These are phyloP conservation scores for Globisporangium cederbergense DNA, from an alignment of 352 stramenopile species.

Conservation along the genomic window DNA sequence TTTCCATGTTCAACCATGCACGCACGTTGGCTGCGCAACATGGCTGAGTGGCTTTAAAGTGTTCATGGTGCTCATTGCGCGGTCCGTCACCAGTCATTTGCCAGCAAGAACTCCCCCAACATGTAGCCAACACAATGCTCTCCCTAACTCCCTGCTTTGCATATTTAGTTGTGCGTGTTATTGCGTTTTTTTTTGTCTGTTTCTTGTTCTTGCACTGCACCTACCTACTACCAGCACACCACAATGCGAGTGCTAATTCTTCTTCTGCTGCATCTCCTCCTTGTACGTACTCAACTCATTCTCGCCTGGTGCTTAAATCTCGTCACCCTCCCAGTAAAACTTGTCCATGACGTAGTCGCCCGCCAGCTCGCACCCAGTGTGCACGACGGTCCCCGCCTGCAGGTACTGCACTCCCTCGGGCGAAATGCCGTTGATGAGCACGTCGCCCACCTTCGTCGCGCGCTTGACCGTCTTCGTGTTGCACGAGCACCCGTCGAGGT, in stretches of 20 bases:
- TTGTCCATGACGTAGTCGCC: constrained; percentile 80
- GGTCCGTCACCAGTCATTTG: no score
- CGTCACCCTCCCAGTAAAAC: constrained; percentile 62
- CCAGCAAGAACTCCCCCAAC: no score
- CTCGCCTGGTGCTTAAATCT: constrained; percentile 13
- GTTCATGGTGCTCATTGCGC: no score
- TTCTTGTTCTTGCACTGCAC: neutral
- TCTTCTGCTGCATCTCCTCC: neutral
- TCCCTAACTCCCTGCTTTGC: neutral
- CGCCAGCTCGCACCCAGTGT: constrained; percentile 58
- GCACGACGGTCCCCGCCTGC: constrained; percentile 57
- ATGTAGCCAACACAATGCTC: neutral
- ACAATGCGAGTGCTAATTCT: neutral
- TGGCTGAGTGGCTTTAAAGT: no score
- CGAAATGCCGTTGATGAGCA: constrained; percentile 71
- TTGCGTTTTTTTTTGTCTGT: neutral
- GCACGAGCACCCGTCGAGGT: constrained; percentile 64
- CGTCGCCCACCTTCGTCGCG: constrained; percentile 67
- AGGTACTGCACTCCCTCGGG: constrained; percentile 70
- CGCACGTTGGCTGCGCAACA: no score
- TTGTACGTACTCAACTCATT: neutral
- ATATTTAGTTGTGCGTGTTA: neutral
- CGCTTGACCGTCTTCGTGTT: constrained; percentile 34
- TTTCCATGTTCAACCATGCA: no score
- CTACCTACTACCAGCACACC: neutral